A percentile compares a stretch with the other conserved stretches of the same genome.
Conservation (phyloP, 495 filamentous ascomycete genomes). For the Hypoxylon fuscum region DNA sequence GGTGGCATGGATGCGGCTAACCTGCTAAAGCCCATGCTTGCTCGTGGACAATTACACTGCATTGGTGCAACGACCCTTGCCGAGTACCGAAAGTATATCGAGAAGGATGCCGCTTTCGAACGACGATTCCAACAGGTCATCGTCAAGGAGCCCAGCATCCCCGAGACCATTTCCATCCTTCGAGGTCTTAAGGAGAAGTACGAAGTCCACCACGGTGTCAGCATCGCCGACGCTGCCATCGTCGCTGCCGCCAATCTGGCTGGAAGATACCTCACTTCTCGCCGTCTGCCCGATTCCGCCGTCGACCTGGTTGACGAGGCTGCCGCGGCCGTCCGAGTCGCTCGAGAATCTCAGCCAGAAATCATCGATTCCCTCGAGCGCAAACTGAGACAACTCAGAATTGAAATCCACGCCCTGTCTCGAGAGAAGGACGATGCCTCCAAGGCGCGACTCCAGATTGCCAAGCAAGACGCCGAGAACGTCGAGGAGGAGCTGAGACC, state of each 20-base stretch:
- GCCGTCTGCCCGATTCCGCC: constrained; percentile 93
- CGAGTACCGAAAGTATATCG: constrained; percentile 98
- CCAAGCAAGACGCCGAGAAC: constrained; percentile 90
- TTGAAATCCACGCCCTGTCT: constrained; percentile 93
- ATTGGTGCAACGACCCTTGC: constrained; percentile 94
- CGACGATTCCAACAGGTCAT: constrained; percentile 98
- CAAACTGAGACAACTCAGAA: constrained; percentile 85
- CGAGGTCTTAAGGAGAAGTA: constrained; percentile 97
- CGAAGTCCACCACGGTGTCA: constrained; percentile 98
- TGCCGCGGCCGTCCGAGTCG: constrained; percentile 91
- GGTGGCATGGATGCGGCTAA: constrained; percentile 99
- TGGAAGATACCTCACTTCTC: constrained; percentile 86
- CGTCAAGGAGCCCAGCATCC: constrained; percentile 87
- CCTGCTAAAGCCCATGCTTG: constrained; percentile 93
- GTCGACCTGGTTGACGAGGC: constrained; percentile 97
- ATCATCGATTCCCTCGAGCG: constrained; percentile 92
- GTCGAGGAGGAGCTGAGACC: constrained; percentile 90
- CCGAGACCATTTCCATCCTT: constrained; percentile 95
- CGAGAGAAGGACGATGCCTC: constrained; percentile 96
- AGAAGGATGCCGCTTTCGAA: constrained; percentile 97
- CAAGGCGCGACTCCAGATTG: constrained; percentile 77
- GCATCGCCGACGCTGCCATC: constrained; percentile 90
- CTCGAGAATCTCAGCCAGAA: constrained; percentile 94
- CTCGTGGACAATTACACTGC: constrained; percentile 94
- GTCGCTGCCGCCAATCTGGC: constrained; percentile 90